A percentile compares a stretch with the other conserved stretches of the same genome.
Evolutionary conservation across 2,329 filamentous ascomycete species (phyloP).

Genomic region (Stachybotrys chartarum): DNA sequence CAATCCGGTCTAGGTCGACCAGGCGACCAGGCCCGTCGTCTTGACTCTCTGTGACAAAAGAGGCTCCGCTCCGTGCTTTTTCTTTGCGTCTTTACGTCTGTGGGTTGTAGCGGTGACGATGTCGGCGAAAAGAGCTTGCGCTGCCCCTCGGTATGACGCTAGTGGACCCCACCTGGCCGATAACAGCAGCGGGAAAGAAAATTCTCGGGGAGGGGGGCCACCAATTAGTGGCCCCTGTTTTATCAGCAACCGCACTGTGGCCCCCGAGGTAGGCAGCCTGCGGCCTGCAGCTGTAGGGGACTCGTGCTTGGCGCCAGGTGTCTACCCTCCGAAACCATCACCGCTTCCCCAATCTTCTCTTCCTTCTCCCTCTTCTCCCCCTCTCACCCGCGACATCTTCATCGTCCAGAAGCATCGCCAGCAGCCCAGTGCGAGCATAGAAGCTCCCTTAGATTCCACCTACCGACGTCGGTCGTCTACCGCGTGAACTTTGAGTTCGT

Average conservation of each 20-base stretch:
- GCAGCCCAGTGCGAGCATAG: not conserved
- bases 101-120: not conserved
- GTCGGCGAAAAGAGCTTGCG: not conserved
- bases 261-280: no score
- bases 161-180: not conserved
- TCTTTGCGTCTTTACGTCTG: not conserved
- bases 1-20: no score
- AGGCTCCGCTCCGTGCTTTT: not conserved
- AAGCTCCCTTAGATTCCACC: not conserved
- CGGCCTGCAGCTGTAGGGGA: not conserved
- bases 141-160: not conserved
- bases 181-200: not conserved
- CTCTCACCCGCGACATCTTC: constrained; percentile 3
- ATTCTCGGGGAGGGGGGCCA: not conserved
- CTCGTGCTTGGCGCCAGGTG: not conserved
- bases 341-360: constrained; percentile 5
- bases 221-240: not conserved
- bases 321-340: not conserved
- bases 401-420: not conserved
- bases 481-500: constrained; percentile 1
- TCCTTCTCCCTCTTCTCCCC: constrained; percentile 5
- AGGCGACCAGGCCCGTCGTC: no score
- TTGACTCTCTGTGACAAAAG: no score
- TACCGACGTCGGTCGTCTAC: not conserved
- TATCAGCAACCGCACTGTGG: not conserved